Evolutionary conservation across 352 stramenopile species (phyloP), one percentile per base, ranked within the genome.

Genomic region (Aphanomyces stellatus): DNA sequence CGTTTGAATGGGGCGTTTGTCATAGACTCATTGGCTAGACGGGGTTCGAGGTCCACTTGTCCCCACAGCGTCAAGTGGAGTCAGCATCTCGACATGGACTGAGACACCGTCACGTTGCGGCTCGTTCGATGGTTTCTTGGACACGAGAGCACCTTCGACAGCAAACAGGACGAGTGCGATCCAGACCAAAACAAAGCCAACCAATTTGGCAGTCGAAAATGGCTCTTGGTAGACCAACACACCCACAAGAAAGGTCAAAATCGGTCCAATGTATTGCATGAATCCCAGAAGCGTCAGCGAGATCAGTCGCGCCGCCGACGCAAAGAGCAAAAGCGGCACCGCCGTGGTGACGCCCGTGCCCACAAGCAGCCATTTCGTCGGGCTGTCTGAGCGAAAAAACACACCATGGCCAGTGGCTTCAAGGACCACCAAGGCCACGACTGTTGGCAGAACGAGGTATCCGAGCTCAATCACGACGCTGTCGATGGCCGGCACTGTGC

Each of bases 351-450:
- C 25, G n/a, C 48, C 48, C 15, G 7, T 10, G 22, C 48, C 48
- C 11, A 34, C 22, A 3, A 56, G 8, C 22, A 56, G 19, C 25
- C 19, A 56, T 19, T 27, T 34, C 4, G 22, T n/a, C 22, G 19
- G 15, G 22, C 5, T 34, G 22, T 34, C 48, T 7, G 25, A 13
- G 22, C 33, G 48, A 10, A 19, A 19, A 25, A 56, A 56, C 4
- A 30, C 53, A 7, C 53, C 53, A n/a, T 17, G 17, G 53, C 53
- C 53, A 10, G 48, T 42, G 27, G 8, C 13, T 7, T 62, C 53
- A 11, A 62, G n/a, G n/a, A 62, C 40, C 5, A 62, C 8, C 24
- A 62, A 31, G 27, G 48, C 48, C 10, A 62, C 27, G 34, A 62
- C 10, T 6, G 31, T 24, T 24, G 53, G 53, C 19, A 46, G 3